Conservation (phyloP, 176 grass and related monocot species). For the Oryza brachyantha region DNA sequence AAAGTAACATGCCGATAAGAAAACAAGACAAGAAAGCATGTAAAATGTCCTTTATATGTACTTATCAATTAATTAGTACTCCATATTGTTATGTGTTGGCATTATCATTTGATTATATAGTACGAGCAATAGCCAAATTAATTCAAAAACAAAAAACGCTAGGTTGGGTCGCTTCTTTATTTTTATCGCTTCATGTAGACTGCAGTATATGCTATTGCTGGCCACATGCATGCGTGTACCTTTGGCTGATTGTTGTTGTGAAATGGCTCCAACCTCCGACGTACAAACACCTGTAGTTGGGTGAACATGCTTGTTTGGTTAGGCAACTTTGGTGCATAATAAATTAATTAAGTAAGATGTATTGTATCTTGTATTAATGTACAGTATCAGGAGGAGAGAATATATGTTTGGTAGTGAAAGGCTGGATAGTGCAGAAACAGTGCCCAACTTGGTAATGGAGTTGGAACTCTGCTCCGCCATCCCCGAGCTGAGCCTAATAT, state of each 20-base stretch:
- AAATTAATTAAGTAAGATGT: not conserved
- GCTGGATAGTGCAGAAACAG: not conserved
- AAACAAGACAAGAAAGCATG: not conserved
- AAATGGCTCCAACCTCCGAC: not conserved
- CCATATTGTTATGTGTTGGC: not conserved
- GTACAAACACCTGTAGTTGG: not conserved
- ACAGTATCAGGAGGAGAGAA: slow-evolving; percentile 20
- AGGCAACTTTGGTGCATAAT: not conserved
- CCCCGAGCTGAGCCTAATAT: not conserved
- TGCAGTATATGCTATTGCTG: not conserved
- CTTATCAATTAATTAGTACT: not conserved
- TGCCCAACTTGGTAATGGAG: slow-evolving; percentile 12
- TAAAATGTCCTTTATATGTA: not conserved
- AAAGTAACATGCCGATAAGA: not conserved
- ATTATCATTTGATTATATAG: not conserved
- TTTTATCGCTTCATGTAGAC: not conserved
- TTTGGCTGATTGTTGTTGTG: not conserved
- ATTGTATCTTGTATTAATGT: not conserved
- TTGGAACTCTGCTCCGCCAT: not conserved
- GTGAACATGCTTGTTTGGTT: slow-evolving; percentile 1
- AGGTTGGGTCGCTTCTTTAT: not conserved
- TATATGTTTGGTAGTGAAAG: slow-evolving; percentile 41
- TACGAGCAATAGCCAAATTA: not conserved
- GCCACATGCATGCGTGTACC: not conserved
- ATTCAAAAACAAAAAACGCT: no score